A percentile compares a stretch with the other conserved stretches of the same genome.
Conservation (phyloP, 192 early-diverging fungal genomes). For the Spizellomyces sp. region DNA sequence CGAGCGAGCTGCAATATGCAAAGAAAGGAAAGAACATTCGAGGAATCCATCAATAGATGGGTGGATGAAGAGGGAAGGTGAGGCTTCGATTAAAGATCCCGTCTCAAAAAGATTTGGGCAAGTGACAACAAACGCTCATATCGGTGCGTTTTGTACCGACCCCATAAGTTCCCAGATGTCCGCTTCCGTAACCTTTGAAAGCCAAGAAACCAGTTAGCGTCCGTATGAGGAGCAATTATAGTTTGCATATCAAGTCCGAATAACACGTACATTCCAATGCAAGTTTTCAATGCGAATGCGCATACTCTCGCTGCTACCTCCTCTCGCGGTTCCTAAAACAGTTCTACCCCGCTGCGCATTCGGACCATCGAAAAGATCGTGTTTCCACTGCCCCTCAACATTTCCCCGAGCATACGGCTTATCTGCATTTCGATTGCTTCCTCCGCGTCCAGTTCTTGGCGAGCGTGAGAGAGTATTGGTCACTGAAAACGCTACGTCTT, state of each 20-base stretch:
- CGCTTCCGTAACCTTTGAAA: slow-evolving; percentile 26
- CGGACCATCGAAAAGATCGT: slow-evolving; percentile 29
- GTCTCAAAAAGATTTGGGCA: slow-evolving; percentile 2
- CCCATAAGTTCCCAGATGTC: slow-evolving; percentile 32
- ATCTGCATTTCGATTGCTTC: not conserved
- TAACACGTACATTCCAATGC: slow-evolving; percentile 35
- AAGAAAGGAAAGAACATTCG: not conserved
- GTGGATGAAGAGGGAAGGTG: slow-evolving; percentile 3
- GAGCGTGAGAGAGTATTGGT: not conserved
- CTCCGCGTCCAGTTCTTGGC: not conserved
- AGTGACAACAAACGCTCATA: not conserved
- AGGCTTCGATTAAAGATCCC: slow-evolving; percentile 4
- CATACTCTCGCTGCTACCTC: not conserved
- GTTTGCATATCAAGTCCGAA: not conserved
- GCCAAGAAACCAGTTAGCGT: not conserved
- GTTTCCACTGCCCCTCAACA: slow-evolving; percentile 19
- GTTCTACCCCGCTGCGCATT: not conserved
- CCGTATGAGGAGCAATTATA: not conserved
- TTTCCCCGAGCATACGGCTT: slow-evolving; percentile 27
- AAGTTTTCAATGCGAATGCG: slow-evolving; percentile 21
- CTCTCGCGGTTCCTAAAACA: not conserved
- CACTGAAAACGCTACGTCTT: not conserved
- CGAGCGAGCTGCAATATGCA: slow-evolving; percentile 9
- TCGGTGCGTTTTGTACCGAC: slow-evolving; percentile 23
- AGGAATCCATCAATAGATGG: slow-evolving; percentile 3